Conservation (phyloP, 2,329 filamentous ascomycete genomes). For the Stemphylium lycopersici region DNA sequence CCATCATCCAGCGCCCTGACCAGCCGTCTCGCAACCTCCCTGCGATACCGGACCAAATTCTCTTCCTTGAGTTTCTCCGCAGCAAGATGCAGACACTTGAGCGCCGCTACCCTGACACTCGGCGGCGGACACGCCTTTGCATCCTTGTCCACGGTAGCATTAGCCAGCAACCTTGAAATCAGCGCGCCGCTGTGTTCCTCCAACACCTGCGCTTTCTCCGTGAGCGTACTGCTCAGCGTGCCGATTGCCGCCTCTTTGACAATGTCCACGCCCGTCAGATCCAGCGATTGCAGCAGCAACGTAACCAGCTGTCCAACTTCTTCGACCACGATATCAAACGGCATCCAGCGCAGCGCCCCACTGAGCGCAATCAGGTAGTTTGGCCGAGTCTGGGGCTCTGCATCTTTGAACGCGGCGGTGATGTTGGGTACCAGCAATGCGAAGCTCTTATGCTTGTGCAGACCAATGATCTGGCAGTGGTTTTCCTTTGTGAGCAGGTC, state of each 20-base stretch:
- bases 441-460: constrained; percentile 70
- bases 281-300: constrained; percentile 67
- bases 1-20: constrained; percentile 64
- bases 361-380: constrained; percentile 69
- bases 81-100: constrained; percentile 57
- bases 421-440: constrained; percentile 64
- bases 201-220: constrained; percentile 60
- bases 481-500: constrained; percentile 66
- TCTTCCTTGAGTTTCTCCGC: constrained; percentile 57
- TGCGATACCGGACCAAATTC: constrained; percentile 62
- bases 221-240: constrained; percentile 64
- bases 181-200: constrained; percentile 64
- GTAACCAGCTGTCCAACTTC: constrained; percentile 64
- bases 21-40: constrained; percentile 63
- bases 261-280: constrained; percentile 57
- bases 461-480: constrained; percentile 64
- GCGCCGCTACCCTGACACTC: constrained; percentile 55
- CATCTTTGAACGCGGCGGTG: constrained; percentile 58
- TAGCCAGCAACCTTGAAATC: constrained; percentile 62
- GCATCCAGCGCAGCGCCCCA: constrained; percentile 65
- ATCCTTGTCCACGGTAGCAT: constrained; percentile 31
- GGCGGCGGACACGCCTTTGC: constrained; percentile 28
- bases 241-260: constrained; percentile 67
- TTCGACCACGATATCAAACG: constrained; percentile 64
- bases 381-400: constrained; percentile 56